A percentile compares a stretch with the other conserved stretches of the same genome.
Evolutionary conservation across 352 stramenopile genomes (phyloP).

Genomic region (Pythium coloratum): DNA sequence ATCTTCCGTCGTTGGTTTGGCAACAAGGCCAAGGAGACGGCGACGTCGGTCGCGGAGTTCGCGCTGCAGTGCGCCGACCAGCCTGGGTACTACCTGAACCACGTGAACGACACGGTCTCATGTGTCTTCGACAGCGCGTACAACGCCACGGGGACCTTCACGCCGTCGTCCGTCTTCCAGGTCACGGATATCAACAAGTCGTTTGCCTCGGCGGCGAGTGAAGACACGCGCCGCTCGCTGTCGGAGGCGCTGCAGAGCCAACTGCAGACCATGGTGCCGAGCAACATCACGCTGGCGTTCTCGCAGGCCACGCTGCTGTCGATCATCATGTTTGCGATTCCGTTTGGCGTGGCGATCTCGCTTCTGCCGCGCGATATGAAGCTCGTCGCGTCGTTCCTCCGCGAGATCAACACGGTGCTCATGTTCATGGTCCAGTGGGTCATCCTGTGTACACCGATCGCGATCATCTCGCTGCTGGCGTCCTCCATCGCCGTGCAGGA

Average conservation of each 20-base stretch:
- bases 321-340: slow-evolving; percentile 37
- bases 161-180: slow-evolving; percentile 12
- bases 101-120: slow-evolving; percentile 16
- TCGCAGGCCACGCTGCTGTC: slow-evolving; percentile 29
- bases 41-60: slow-evolving; percentile 7
- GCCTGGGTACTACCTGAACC: slow-evolving; percentile 16
- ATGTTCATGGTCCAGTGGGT: slow-evolving; percentile 43
- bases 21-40: slow-evolving; percentile 15
- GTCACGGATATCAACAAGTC: slow-evolving; percentile 23
- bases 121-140: slow-evolving; percentile 11
- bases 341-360: slow-evolving; percentile 32
- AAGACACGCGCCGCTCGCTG: slow-evolving; percentile 5
- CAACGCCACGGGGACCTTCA: slow-evolving; percentile 8
- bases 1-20: slow-evolving; percentile 24
- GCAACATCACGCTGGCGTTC: slow-evolving; percentile 35
- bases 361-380: slow-evolving; percentile 19
- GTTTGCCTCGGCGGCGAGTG: slow-evolving; percentile 9
- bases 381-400: slow-evolving; percentile 27
- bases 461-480: slow-evolving; percentile 42
- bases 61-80: slow-evolving; percentile 16
- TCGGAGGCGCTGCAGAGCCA: slow-evolving; percentile 23
- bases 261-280: slow-evolving; percentile 19
- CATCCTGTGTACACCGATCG: slow-evolving; percentile 43
- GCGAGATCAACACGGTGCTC: slow-evolving; percentile 38
- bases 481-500: slow-evolving; percentile 29